Evolutionary conservation across 2,329 filamentous ascomycete genomes (phyloP), one percentile per base, ranked within the genome.

Genomic region (Fusarium ramigenum): DNA sequence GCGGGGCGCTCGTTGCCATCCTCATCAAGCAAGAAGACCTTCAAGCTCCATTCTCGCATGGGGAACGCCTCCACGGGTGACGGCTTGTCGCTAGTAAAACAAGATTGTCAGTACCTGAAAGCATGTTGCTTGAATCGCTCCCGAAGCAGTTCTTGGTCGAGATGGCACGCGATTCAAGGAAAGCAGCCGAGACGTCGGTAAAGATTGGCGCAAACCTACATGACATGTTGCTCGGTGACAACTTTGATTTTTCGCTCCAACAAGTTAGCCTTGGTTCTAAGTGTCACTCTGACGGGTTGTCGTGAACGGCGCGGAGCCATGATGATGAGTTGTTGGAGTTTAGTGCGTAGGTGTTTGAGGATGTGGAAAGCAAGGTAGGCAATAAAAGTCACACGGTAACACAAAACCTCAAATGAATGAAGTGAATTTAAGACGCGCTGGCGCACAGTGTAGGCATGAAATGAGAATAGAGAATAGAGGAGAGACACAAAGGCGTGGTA

Each of bases 21-120:
- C 78, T 97, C 93, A 75, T 97, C 95, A 62, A 98, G 83, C 59
- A 98, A 83, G 83, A 90, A 94, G 76, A 99, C 87, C 83, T 93
- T 92, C 81, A 98, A 93, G 75, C 90, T 95, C 96, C 96, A 99
- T 84, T 90, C 87, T 82, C 96, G 92, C 90, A 98, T 95, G 16
- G 96, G 96, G 79, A 95, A 97, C 7, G 95, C 95, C 78, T 95
- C 93, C 74, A 94, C 89, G 43, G 92, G 93, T 19, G 93, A 93
- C 25, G 93, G 91, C 81, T 95, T 95, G 79, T 94, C 90, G 80
- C 80, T 71, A 56, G 23, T 32, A 49, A 52, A 52, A 40, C 14
- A 43, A n/a, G 18, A n/a, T 32, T 23, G 32, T 70, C 34, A 74
- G 72, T 50, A 60, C 42, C 23, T 25, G 44, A 18, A 37, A n/a